Conservation (phyloP, 2,329 filamentous ascomycete species). For the Fusarium sp. region DNA sequence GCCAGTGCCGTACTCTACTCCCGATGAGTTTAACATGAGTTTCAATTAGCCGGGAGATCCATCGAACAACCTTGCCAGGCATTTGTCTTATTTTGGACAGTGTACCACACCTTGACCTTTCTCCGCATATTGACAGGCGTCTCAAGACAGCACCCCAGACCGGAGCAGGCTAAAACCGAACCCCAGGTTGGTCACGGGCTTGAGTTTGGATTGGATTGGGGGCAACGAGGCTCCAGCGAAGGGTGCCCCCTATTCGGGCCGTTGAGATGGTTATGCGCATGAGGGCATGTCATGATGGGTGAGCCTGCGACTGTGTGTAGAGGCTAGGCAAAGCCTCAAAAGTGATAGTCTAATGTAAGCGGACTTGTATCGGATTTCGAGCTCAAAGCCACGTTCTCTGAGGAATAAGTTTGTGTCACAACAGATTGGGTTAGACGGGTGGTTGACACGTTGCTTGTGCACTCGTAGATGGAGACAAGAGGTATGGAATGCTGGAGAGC, state of each 20-base stretch:
- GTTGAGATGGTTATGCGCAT: slow-evolving; percentile 31
- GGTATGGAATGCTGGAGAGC: neutral
- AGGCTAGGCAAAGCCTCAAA: neutral
- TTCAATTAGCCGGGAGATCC: slow-evolving; percentile 38
- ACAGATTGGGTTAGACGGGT: slow-evolving; percentile 8
- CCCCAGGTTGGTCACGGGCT: slow-evolving; percentile 31
- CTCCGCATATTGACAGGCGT: slow-evolving; percentile 45
- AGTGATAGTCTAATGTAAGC: slow-evolving; percentile 15
- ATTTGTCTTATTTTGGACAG: slow-evolving; percentile 29
- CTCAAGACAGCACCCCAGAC: slow-evolving; percentile 28
- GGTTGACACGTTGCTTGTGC: slow-evolving; percentile 3
- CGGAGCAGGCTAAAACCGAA: slow-evolving; percentile 35
- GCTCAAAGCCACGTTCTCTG: slow-evolving; percentile 6
- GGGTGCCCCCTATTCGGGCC: slow-evolving; percentile 46
- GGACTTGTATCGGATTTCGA: neutral
- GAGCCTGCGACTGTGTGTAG: slow-evolving; percentile 14
- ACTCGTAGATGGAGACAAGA: neutral
- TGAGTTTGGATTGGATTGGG: slow-evolving; percentile 29
- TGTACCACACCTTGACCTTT: slow-evolving; percentile 44
- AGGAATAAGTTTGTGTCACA: neutral
- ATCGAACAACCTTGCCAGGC: slow-evolving; percentile 31
- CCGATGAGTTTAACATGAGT: slow-evolving; percentile 11
- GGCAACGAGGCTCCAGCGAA: slow-evolving; percentile 30
- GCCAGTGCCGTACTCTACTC: slow-evolving; percentile 10
- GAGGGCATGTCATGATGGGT: slow-evolving; percentile 24